Conservation (phyloP, 2,329 filamentous ascomycete genomes). For the Capronia coronata region DNA sequence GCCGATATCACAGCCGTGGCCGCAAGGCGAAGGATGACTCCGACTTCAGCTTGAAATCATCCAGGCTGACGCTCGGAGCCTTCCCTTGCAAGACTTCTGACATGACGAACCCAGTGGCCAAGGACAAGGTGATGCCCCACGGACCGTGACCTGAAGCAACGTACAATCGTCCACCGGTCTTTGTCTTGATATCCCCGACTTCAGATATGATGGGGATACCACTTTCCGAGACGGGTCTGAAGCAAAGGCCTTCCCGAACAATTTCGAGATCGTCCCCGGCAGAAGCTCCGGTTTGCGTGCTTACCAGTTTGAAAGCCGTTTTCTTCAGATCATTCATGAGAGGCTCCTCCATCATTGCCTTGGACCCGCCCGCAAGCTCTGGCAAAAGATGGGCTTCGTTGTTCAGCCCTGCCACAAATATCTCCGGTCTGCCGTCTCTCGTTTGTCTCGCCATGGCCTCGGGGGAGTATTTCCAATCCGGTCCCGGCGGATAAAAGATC, state of each 20-base stretch:
- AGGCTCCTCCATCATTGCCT: not conserved
- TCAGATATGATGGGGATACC: conserved; percentile 57
- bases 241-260: conserved; percentile 61
- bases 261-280: conserved; percentile 53
- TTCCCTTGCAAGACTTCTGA: conserved; percentile 43
- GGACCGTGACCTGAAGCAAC: conserved; percentile 67
- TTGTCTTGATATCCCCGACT: conserved; percentile 30
- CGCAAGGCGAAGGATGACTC: too few species aligned
- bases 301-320: conserved; percentile 16
- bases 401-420: conserved; percentile 70
- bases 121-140: conserved; percentile 60
- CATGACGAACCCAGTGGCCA: conserved; percentile 65
- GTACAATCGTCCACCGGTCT: conserved; percentile 55
- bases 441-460: conserved; percentile 63
- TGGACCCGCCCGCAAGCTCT: conserved; percentile 34
- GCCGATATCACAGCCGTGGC: too few species aligned
- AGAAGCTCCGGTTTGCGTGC: conserved; percentile 28
- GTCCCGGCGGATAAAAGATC: conserved; percentile 55
- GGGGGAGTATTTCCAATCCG: conserved; percentile 52
- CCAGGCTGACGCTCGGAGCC: not conserved
- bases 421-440: conserved; percentile 43
- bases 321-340: not conserved
- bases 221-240: conserved; percentile 59
- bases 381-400: conserved; percentile 48
- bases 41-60: too few species aligned